Conservation (phyloP, 2,329 filamentous ascomycete genomes). For the Pseudocercospora crystallina region DNA sequence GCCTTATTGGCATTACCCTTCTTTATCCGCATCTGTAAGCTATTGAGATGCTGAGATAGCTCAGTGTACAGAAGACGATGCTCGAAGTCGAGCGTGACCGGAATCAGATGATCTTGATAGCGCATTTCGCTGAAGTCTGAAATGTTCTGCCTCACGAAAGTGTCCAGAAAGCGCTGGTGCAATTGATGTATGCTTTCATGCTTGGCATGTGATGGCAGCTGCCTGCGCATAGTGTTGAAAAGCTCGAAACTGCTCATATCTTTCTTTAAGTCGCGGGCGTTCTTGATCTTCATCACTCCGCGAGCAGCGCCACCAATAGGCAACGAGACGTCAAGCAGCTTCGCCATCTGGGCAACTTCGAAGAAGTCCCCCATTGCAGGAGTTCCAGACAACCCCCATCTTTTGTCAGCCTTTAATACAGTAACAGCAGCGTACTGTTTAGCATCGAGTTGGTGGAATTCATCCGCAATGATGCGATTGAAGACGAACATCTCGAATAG, state of each 20-base stretch:
- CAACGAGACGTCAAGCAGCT: slow-evolving; percentile 56
- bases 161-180: slow-evolving; percentile 57
- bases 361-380: slow-evolving; percentile 58
- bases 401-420: slow-evolving; percentile 50
- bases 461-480: slow-evolving; percentile 62
- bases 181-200: slow-evolving; percentile 51
- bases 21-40: slow-evolving; percentile 50
- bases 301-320: slow-evolving; percentile 54
- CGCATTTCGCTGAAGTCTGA: slow-evolving; percentile 43
- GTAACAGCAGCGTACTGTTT: slow-evolving; percentile 43
- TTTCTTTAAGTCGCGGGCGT: slow-evolving; percentile 43
- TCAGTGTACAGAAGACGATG: slow-evolving; percentile 58
- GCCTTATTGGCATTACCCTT: slow-evolving; percentile 38
- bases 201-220: slow-evolving; percentile 52
- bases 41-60: slow-evolving; percentile 54
- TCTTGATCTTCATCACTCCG: slow-evolving; percentile 46
- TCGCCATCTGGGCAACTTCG: slow-evolving; percentile 60
- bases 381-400: slow-evolving; percentile 65
- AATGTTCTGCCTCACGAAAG: slow-evolving; percentile 50
- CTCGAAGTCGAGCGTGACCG: slow-evolving; percentile 45
- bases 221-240: slow-evolving; percentile 53
- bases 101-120: slow-evolving; percentile 44
- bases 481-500: slow-evolving; percentile 62
- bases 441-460: slow-evolving; percentile 59
- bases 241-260: slow-evolving; percentile 54